Evolutionary conservation across 2,329 filamentous ascomycete genomes (phyloP).

Genomic region (Colletotrichum sp.): DNA sequence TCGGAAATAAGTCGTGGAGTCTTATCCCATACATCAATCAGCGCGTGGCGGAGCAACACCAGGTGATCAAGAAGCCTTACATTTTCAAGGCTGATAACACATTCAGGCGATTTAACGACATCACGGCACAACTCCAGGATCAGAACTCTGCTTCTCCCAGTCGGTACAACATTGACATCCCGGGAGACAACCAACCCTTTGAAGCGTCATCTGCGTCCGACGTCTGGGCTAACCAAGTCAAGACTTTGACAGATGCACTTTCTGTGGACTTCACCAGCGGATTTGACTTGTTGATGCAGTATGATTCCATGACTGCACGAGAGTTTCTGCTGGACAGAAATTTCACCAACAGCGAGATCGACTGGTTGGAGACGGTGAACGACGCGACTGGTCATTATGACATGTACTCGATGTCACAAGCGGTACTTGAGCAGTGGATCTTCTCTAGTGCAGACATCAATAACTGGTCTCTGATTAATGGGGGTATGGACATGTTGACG

Average conservation of each 20-base stretch:
- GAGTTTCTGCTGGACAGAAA: conserved; percentile 26
- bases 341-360: conserved; percentile 32
- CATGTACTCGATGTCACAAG: conserved; percentile 25
- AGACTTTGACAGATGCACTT: conserved; percentile 10
- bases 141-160: conserved; percentile 1
- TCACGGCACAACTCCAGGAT: conserved; percentile 10
- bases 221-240: conserved; percentile 13
- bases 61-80: conserved; percentile 23
- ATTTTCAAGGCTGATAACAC: conserved; percentile 24
- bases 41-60: conserved; percentile 8
- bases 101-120: conserved; percentile 23
- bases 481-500: conserved; percentile 32
- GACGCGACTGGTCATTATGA: conserved; percentile 28
- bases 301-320: conserved; percentile 23
- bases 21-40: conserved; percentile 26
- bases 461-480: conserved; percentile 35
- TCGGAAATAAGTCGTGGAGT: conserved; percentile 24
- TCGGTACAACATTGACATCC: conserved; percentile 16
- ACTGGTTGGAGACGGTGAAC: conserved; percentile 30
- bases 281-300: conserved; percentile 25
- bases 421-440: conserved; percentile 26
- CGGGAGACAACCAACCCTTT: conserved; percentile 20
- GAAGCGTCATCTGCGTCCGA: conserved; percentile 1
- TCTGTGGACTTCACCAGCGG: conserved; percentile 20
- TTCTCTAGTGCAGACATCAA: conserved; percentile 24